phyloP scores from a whole-genome alignment of 2,329 filamentous ascomycete species.

The Paramyrothecium sp. region DNA sequence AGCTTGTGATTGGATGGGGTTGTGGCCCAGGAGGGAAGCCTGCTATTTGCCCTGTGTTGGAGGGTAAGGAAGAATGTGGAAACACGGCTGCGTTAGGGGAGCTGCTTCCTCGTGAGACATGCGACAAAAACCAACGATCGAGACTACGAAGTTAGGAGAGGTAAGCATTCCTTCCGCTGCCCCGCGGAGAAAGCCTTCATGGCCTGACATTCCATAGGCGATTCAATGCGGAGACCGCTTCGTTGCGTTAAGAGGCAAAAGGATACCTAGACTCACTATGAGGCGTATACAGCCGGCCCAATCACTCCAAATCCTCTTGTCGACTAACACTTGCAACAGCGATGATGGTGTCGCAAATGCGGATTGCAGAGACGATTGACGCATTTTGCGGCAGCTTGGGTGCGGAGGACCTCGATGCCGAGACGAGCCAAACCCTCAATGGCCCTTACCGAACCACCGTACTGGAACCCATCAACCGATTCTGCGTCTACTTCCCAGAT shows the following conservation, averaged over 20 bases:
- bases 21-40: no score
- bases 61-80: no score
- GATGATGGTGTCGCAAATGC: conserved; percentile 99
- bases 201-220: conserved; percentile 57
- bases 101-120: no score
- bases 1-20: no score
- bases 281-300: conserved; percentile 47
- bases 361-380: conserved; percentile 98
- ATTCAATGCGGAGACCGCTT: conserved; percentile 94
- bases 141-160: conserved; percentile 96
- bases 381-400: conserved; percentile 98
- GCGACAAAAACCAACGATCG: conserved; percentile 98
- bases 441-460: conserved; percentile 94
- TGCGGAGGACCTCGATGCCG: conserved; percentile 92
- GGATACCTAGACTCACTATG: conserved; percentile 94
- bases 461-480: conserved; percentile 90
- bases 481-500: conserved; percentile 98
- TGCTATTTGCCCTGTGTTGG: no score
- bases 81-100: no score
- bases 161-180: conserved; percentile 38
- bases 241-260: conserved; percentile 89
- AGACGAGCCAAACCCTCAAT: conserved; percentile 97
- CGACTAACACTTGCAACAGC: conserved; percentile 48
- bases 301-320: background rate
- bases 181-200: background rate